These are phyloP conservation scores for Breynia disticha DNA, from an alignment of 441 rosid species.

Conservation along the genomic window DNA sequence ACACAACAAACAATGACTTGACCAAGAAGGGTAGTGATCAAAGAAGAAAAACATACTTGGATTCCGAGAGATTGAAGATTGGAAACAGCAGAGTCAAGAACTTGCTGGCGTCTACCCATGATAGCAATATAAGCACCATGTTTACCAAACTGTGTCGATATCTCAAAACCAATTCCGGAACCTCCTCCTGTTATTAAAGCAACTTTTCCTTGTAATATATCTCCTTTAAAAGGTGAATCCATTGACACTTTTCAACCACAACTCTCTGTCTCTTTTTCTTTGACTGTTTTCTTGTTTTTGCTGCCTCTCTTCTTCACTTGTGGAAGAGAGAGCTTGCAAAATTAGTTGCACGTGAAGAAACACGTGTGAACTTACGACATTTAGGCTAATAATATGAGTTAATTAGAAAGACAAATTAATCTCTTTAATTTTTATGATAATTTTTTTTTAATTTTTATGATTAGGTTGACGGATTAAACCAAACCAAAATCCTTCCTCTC, in stretches of 20 bases:
- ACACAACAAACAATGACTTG: not conserved
- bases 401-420: too few relatives aligned
- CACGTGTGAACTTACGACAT: too few relatives aligned
- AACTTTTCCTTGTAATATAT: slow-evolving; percentile 53
- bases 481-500: not conserved
- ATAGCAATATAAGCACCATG: slow-evolving; percentile 82
- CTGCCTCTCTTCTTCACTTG: not conserved
- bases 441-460: too few relatives aligned
- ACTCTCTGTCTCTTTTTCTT: not conserved
- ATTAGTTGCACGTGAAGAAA: not conserved
- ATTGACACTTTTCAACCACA: slow-evolving; percentile 11
- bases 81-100: slow-evolving; percentile 57
- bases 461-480: not conserved
- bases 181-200: slow-evolving; percentile 85
- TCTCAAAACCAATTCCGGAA: slow-evolving; percentile 88
- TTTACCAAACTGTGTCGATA: slow-evolving; percentile 59
- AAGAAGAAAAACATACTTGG: slow-evolving; percentile 22
- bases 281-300: not conserved
- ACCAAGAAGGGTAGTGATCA: not conserved
- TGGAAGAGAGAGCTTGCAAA: not conserved
- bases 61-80: slow-evolving; percentile 57
- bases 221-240: slow-evolving; percentile 68
- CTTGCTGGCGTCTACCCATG: slow-evolving; percentile 77
- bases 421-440: too few relatives aligned
- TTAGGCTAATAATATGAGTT: too few relatives aligned